Conservation (phyloP, 306 rosid genomes). For the Vigna reflexopilosa region DNA sequence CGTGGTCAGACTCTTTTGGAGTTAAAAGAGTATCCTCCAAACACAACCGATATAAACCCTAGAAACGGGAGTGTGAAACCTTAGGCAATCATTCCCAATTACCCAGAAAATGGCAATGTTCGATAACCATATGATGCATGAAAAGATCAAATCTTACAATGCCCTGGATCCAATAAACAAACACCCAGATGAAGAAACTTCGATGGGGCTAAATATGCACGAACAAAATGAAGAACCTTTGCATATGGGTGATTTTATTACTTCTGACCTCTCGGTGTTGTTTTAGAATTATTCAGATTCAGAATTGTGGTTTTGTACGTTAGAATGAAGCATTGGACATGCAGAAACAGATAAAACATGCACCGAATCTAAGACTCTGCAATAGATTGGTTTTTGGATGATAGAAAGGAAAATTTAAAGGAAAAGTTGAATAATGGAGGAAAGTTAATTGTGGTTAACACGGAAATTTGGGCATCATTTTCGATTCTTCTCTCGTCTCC, state of each 20-base stretch:
- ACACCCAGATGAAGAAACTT: slow-evolving; percentile 18
- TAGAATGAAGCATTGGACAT: neutral
- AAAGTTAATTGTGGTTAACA: slow-evolving; percentile 13
- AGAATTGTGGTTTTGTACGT: neutral
- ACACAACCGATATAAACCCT: slow-evolving; percentile 47
- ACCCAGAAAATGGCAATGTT: neutral
- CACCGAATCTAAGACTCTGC: neutral
- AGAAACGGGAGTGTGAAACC: slow-evolving; percentile 11
- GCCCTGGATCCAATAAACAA: slow-evolving; percentile 27
- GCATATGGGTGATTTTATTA: neutral
- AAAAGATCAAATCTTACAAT: slow-evolving; percentile 30
- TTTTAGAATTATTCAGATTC: neutral
- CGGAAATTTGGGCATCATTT: slow-evolving; percentile 53
- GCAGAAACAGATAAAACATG: neutral
- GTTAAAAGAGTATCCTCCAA: slow-evolving; percentile 36
- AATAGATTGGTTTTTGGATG: neutral
- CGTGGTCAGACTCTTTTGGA: slow-evolving; percentile 13
- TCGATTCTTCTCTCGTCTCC: slow-evolving; percentile 30
- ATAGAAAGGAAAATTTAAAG: neutral
- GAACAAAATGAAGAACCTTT: slow-evolving; percentile 35
- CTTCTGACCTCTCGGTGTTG: neutral
- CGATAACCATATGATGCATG: neutral
- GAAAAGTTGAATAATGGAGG: neutral
- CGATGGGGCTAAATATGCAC: neutral
- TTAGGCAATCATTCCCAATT: slow-evolving; percentile 23